Percentiles rank a stretch among this genome's conserved stretches.
phyloP scores from a whole-genome alignment of 2,329 filamentous ascomycete genomes.

The Paecilomyces niveus region DNA sequence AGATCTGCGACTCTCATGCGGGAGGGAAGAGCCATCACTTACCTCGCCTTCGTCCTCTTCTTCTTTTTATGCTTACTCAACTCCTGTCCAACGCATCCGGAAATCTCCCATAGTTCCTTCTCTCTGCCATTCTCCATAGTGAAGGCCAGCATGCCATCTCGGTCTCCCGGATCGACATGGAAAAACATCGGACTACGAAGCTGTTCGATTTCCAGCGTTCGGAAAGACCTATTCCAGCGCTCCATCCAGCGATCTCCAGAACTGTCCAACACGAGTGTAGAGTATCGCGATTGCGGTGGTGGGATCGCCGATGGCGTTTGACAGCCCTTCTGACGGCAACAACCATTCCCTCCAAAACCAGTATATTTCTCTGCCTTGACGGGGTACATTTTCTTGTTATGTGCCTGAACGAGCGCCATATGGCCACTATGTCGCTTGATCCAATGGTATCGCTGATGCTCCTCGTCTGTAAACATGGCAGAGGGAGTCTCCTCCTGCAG shows the following conservation, averaged over 20 bases:
- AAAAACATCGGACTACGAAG: slow-evolving; percentile 77
- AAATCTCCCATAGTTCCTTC: slow-evolving; percentile 61
- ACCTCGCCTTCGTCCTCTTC: slow-evolving; percentile 40
- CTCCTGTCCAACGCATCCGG: slow-evolving; percentile 70
- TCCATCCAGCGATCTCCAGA: slow-evolving; percentile 59
- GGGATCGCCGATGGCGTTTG: slow-evolving; percentile 16
- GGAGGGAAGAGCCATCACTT: slow-evolving; percentile 28
- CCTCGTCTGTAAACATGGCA: slow-evolving; percentile 75
- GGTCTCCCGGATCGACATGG: slow-evolving; percentile 68
- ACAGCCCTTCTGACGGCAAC: slow-evolving; percentile 6
- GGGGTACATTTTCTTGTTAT: slow-evolving; percentile 18
- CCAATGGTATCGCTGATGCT: slow-evolving; percentile 76
- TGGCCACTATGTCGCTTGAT: slow-evolving; percentile 58
- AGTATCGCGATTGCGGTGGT: slow-evolving; percentile 14
- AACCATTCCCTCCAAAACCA: neutral
- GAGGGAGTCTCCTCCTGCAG: slow-evolving; percentile 66
- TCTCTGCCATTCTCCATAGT: slow-evolving; percentile 56
- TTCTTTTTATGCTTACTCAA: slow-evolving; percentile 69
- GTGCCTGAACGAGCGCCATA: slow-evolving; percentile 34
- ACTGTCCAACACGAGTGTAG: slow-evolving; percentile 61
- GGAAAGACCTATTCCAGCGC: slow-evolving; percentile 64
- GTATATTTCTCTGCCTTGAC: slow-evolving; percentile 18
- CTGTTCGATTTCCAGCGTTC: slow-evolving; percentile 61
- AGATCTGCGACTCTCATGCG: neutral
- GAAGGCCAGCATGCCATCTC: slow-evolving; percentile 65